Conservation (phyloP, 148 eudicot species). For the Spergularia bocconei region DNA sequence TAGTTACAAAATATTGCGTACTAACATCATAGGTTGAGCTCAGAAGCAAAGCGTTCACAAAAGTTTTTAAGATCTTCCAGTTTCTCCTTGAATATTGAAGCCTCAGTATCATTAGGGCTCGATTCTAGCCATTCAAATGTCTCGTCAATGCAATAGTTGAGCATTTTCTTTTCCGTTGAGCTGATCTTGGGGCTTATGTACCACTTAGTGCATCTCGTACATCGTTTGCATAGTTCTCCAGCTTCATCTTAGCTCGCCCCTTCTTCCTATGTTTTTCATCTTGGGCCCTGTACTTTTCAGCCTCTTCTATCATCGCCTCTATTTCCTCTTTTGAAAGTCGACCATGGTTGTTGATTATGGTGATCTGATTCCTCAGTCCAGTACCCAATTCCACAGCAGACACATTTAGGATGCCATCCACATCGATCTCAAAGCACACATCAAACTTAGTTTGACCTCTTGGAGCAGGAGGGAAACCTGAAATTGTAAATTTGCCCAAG, state of each 20-base stretch:
- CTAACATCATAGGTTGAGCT: neutral
- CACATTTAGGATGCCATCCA: constrained; percentile 21
- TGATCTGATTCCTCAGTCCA: neutral
- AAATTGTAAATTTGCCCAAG: neutral
- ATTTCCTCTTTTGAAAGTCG: constrained; percentile 14
- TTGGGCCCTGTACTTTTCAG: constrained; percentile 23
- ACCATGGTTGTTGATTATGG: constrained; percentile 10
- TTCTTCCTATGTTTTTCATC: constrained; percentile 10
- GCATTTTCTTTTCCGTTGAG: neutral
- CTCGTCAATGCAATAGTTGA: neutral
- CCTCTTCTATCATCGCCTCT: constrained; percentile 26
- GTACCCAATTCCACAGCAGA: constrained; percentile 9
- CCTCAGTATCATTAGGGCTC: neutral
- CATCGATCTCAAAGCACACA: constrained; percentile 16
- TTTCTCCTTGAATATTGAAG: neutral
- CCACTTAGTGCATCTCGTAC: neutral
- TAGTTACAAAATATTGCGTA: too few species aligned
- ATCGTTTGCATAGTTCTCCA: neutral
- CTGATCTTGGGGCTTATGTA: neutral
- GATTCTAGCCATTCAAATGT: constrained; percentile 2
- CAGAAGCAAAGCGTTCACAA: neutral
- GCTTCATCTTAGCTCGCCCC: neutral
- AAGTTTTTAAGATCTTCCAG: constrained; percentile 6
- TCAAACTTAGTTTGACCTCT: neutral
- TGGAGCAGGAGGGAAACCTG: constrained; percentile 7